These are phyloP conservation scores for Wolfiporia cocos DNA, from an alignment of 1,284 basidiomycete genomes.

Conservation along the genomic window DNA sequence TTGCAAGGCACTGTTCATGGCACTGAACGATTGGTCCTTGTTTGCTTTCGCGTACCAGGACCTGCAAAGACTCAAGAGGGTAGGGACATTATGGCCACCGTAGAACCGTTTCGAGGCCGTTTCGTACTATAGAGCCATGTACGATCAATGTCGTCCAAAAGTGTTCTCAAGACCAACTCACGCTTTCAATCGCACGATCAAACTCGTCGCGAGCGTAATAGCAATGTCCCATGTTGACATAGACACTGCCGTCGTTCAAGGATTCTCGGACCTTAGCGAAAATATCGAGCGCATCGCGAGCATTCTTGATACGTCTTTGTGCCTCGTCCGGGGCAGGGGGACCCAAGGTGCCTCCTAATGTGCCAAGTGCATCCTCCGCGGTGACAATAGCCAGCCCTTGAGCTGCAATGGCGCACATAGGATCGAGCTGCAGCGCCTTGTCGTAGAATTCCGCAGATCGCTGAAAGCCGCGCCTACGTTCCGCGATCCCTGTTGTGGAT, in stretches of 20 bases:
- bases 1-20: slow-evolving; percentile 75
- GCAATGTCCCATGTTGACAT: slow-evolving; percentile 93
- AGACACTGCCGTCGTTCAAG: slow-evolving; percentile 80
- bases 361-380: slow-evolving; percentile 82
- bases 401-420: slow-evolving; percentile 83
- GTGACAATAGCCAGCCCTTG: slow-evolving; percentile 90
- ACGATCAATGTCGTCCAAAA: slow-evolving; percentile 1
- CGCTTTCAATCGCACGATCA: slow-evolving; percentile 90
- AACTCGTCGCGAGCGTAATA: slow-evolving; percentile 89
- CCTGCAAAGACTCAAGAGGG: slow-evolving; percentile 79
- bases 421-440: slow-evolving; percentile 79
- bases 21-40: slow-evolving; percentile 75
- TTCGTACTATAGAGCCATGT: slow-evolving; percentile 65
- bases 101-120: slow-evolving; percentile 78
- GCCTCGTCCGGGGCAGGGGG: slow-evolving; percentile 52
- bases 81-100: slow-evolving; percentile 60
- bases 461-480: slow-evolving; percentile 73
- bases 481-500: slow-evolving; percentile 53
- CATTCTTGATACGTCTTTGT: slow-evolving; percentile 59
- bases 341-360: slow-evolving; percentile 45
- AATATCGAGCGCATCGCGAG: slow-evolving; percentile 79
- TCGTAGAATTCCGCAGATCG: slow-evolving; percentile 87
- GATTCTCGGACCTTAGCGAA: slow-evolving; percentile 88
- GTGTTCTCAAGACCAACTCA: slow-evolving; percentile 38
- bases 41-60: slow-evolving; percentile 91